Base-by-base conservation (phyloP, 306 rosid species). In the Ochetophila trinervis region DNA sequence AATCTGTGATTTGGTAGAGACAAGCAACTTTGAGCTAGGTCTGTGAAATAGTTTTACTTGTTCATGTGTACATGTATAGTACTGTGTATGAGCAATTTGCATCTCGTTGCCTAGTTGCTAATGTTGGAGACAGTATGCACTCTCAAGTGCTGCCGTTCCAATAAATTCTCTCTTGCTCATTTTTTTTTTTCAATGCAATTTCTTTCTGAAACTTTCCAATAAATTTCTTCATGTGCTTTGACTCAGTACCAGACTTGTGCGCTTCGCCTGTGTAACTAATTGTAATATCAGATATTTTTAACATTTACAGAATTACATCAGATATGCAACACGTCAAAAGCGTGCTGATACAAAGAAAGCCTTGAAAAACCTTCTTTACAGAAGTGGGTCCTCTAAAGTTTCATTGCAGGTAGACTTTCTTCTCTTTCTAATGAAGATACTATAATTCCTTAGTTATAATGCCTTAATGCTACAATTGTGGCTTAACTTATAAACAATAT, bases 331-430 rank as follows among this genome's bases (percentile, higher is more conserved):
- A 52, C 95, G 85, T 72, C 83, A 93, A 72, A 93, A 79, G 82
- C 97, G 90, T 63, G 85, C 91, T 60, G 97, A 93, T 74, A 66
- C 96, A 63, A 89, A 89, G 84, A 93, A 85, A 85, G 97, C 96
- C 47, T 73, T 89, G 53, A 87, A 93, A 61, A 67, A 74, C 83
- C 90, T 89, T 57, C 90, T 89, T 63, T 82, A 69, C 79, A 85
- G 63, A 64, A 65, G 80, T 70, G 97, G 96, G 40, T 60, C 83
- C 78, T 75, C 87, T 24, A 79, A 68, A 62, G 44, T 59, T 73
- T 65, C 79, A 47, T 78, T 79, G 67, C 77, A 51, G 88, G 90
- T 67, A 44, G 22, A 67, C 20, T 55, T 18, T 50, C 4, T 45
- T 37, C 42, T 8, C 16, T n/a, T 45, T 11, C 22, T 40, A 40